These are phyloP conservation scores for Piromyces sp. DNA, from an alignment of 192 early-diverging fungal species.

Conservation along the genomic window DNA sequence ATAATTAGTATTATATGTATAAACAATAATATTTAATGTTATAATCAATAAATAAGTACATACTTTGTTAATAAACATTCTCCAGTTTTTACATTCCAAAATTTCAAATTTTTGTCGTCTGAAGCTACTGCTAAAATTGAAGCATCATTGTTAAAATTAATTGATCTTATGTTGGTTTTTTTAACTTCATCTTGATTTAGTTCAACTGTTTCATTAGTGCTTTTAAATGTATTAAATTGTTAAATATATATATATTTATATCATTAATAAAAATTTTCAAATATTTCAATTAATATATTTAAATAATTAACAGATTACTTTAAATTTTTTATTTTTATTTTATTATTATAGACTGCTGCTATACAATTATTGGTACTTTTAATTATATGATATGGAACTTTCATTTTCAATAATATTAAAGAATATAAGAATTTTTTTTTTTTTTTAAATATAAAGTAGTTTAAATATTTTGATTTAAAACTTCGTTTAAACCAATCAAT, in stretches of 20 bases:
- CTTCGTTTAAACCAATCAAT: too few species aligned
- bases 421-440: too few species aligned
- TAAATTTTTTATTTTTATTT: background rate
- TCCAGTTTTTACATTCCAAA: background rate
- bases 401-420: background rate
- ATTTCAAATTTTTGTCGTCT: background rate
- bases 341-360: background rate
- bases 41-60: too few species aligned
- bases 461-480: too few species aligned
- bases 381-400: background rate
- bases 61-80: background rate
- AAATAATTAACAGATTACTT: background rate
- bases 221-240: background rate
- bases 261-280: too few species aligned
- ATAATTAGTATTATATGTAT: too few species aligned
- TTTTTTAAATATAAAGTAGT: too few species aligned
- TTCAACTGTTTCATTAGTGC: background rate
- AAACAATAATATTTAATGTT: too few species aligned
- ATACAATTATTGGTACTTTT: background rate
- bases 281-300: too few species aligned
- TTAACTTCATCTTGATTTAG: background rate
- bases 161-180: background rate
- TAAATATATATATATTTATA: too few species aligned
- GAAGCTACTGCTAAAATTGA: background rate
- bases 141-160: background rate